Evolutionary conservation across 805 yeast genomes (phyloP).

Genomic region (Saccharomycopsis microspora): DNA sequence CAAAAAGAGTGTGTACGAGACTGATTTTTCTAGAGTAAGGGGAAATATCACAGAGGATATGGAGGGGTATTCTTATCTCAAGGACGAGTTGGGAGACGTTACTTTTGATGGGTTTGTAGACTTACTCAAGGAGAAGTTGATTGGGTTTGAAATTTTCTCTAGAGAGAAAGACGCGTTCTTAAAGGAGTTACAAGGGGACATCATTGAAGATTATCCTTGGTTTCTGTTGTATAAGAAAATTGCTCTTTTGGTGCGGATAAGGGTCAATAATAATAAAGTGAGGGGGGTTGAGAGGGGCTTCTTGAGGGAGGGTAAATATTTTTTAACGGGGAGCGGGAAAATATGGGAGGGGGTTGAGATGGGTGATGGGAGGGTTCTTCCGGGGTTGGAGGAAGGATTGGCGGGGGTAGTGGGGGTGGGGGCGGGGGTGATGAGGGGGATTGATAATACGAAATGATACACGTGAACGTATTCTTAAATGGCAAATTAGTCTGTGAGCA

Average conservation of each 20-base stretch:
- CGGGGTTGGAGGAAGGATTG: too few species aligned
- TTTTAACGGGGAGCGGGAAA: not conserved
- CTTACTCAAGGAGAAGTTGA: not conserved
- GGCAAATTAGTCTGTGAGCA: too few species aligned
- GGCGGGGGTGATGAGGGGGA: too few species aligned
- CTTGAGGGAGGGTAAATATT: not conserved
- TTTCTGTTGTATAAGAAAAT: conserved; percentile 51
- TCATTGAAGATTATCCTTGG: conserved; percentile 69
- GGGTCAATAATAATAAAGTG: conserved; percentile 1
- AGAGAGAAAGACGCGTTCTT: conserved; percentile 36
- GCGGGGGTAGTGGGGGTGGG: too few species aligned
- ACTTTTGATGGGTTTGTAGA: not conserved
- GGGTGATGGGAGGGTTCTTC: too few species aligned
- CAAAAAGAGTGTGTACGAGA: not conserved
- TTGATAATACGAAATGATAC: too few species aligned
- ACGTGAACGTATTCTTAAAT: too few species aligned
- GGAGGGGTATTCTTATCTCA: not conserved
- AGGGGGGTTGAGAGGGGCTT: not conserved
- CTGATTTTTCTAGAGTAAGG: not conserved
- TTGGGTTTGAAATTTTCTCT: conserved; percentile 22
- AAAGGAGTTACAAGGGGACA: conserved; percentile 34
- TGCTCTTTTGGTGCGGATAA: conserved; percentile 23
- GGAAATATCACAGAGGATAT: not conserved
- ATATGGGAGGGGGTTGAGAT: too few species aligned
- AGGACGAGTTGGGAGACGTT: not conserved